Percentiles rank a stretch among this genome's conserved stretches.
Conservation (phyloP, 2,329 filamentous ascomycete genomes). For the Apiospora phragmitis region DNA sequence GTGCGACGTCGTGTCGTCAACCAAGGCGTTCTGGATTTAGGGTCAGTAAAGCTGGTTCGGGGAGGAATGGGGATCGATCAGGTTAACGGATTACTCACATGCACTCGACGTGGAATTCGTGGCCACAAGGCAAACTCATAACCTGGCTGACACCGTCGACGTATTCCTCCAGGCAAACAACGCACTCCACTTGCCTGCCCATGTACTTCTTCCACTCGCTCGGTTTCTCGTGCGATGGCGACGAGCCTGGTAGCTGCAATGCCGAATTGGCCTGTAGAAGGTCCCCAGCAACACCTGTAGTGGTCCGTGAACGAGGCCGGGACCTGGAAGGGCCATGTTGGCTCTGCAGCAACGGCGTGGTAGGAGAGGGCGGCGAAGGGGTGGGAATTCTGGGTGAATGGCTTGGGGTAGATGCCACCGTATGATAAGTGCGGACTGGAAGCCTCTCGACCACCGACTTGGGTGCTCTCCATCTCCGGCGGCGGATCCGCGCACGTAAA, state of each 20-base stretch:
- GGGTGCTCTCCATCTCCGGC: constrained; percentile 92
- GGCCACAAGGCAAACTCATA: constrained; percentile 95
- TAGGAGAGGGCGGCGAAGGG: constrained; percentile 64
- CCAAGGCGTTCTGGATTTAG: constrained; percentile 79
- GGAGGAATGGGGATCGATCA: constrained; percentile 29
- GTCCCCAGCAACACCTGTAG: constrained; percentile 57
- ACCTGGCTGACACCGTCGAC: constrained; percentile 90
- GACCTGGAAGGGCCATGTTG: constrained; percentile 48
- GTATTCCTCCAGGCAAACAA: constrained; percentile 96
- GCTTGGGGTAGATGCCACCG: constrained; percentile 65
- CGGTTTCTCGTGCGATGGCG: constrained; percentile 50
- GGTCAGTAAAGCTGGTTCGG: not conserved
- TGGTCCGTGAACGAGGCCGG: constrained; percentile 65
- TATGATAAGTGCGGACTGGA: constrained; percentile 95
- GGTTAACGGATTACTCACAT: constrained; percentile 59
- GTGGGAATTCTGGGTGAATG: constrained; percentile 53
- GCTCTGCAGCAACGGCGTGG: constrained; percentile 74
- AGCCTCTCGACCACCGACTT: constrained; percentile 93
- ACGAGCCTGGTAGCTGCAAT: constrained; percentile 35
- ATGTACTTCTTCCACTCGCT: constrained; percentile 67
- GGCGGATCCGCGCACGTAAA: constrained; percentile 82
- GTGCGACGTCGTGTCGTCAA: constrained; percentile 91
- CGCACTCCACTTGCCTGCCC: constrained; percentile 79
- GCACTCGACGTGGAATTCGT: constrained; percentile 97
- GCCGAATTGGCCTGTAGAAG: constrained; percentile 44